These are phyloP conservation scores for Boletellus ananiceps DNA, from an alignment of 768 basidiomycete species.

Conservation along the genomic window DNA sequence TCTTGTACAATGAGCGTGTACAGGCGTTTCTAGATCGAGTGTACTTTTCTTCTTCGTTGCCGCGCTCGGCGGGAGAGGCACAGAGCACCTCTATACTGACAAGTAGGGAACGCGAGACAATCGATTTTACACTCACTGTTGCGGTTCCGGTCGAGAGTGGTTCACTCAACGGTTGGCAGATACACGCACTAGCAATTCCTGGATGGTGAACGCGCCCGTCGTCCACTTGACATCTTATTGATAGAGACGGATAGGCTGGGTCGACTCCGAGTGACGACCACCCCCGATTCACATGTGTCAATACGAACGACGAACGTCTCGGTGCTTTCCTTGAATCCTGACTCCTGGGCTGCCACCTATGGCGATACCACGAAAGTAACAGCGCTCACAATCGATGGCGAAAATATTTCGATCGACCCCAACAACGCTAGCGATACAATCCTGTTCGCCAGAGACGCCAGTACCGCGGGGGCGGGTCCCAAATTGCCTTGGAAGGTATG, in stretches of 20 bases:
- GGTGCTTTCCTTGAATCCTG: constrained; percentile 19
- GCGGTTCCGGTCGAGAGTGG: constrained; percentile 66
- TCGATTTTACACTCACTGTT: constrained; percentile 66
- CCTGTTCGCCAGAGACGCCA: constrained; percentile 9
- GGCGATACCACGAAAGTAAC: neutral
- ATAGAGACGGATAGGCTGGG: constrained; percentile 10
- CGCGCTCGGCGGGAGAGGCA: neutral
- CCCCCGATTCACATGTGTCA: constrained; percentile 3
- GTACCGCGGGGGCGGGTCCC: neutral
- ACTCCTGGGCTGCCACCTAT: neutral
- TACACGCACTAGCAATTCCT: constrained; percentile 54
- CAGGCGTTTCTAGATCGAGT: constrained; percentile 49
- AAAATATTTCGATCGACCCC: neutral
- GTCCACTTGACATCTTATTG: neutral
- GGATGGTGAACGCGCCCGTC: constrained; percentile 50
- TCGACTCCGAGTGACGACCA: constrained; percentile 17
- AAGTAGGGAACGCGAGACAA: neutral
- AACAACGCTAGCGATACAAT: neutral
- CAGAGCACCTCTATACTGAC: neutral
- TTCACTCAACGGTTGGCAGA: constrained; percentile 63
- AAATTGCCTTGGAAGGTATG: constrained; percentile 25
- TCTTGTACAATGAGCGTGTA: constrained; percentile 54
- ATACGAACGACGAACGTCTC: constrained; percentile 25
- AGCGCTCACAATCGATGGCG: constrained; percentile 13
- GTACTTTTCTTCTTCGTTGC: constrained; percentile 6